phyloP scores from a whole-genome alignment of 768 basidiomycete species.

The Boletus pseudo-olivaceus region DNA sequence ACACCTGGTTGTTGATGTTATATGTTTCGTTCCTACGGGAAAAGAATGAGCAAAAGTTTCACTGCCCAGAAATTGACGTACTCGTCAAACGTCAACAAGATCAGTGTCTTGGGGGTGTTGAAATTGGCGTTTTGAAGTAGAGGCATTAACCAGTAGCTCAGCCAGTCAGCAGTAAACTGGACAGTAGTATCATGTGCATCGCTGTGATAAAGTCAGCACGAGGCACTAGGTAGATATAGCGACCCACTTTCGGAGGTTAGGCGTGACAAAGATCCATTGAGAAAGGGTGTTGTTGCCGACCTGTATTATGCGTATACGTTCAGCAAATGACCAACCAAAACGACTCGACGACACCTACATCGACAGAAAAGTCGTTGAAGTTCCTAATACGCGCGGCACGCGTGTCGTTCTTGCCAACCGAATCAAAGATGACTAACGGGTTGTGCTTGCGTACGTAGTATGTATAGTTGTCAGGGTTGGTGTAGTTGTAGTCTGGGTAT shows the following conservation, averaged over 20 bases:
- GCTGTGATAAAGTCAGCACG: conserved; percentile 29
- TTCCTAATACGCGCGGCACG: conserved; percentile 49
- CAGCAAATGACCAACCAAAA: neutral
- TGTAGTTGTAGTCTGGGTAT: conserved; percentile 39
- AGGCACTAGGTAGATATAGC: neutral
- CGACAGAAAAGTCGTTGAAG: conserved; percentile 60
- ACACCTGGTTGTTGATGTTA: conserved; percentile 45
- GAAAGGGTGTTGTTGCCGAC: conserved; percentile 42
- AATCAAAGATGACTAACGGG: conserved; percentile 50
- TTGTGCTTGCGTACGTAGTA: conserved; percentile 60
- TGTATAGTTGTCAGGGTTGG: conserved; percentile 35
- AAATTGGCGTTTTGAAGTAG: conserved; percentile 49
- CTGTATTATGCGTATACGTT: conserved; percentile 3
- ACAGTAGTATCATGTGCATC: conserved; percentile 61
- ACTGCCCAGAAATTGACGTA: conserved; percentile 27
- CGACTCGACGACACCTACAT: conserved; percentile 31
- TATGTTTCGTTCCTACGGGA: conserved; percentile 27
- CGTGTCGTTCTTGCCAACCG: conserved; percentile 38
- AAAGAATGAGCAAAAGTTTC: neutral
- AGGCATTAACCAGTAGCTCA: conserved; percentile 49
- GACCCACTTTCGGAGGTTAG: conserved; percentile 43
- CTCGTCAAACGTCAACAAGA: conserved; percentile 65
- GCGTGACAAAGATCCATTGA: conserved; percentile 62
- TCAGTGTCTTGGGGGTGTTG: conserved; percentile 52
- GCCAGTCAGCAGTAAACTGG: conserved; percentile 44